Conservation (phyloP, 257 asterid genomes). For the Primulina tabacum region DNA sequence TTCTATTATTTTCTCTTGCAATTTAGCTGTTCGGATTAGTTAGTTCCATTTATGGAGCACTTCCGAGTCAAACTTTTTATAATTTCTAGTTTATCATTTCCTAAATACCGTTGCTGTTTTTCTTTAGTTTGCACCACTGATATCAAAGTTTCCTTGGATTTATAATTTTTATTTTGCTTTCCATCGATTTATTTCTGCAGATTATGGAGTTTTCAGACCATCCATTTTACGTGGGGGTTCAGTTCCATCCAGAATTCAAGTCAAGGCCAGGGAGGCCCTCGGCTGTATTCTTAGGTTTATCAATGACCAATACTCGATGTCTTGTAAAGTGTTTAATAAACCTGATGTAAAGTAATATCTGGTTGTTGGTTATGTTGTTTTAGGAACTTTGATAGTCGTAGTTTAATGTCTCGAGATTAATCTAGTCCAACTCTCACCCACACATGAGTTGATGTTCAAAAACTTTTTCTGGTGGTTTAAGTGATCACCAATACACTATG, state of each 20-base stretch:
- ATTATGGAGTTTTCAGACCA: constrained; percentile 68
- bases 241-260: constrained; percentile 93
- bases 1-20: constrained; percentile 16
- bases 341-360: background rate
- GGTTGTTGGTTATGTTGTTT: background rate
- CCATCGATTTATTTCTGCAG: constrained; percentile 36
- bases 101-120: background rate
- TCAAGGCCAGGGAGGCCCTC: constrained; percentile 93
- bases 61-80: background rate
- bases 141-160: constrained; percentile 13
- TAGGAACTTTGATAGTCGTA: background rate
- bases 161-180: constrained; percentile 14
- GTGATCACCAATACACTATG: background rate
- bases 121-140: background rate
- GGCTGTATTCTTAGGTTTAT: constrained; percentile 64
- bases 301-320: constrained; percentile 2
- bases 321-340: background rate
- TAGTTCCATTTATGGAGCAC: background rate
- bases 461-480: background rate
- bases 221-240: constrained; percentile 86
- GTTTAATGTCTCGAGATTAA: background rate
- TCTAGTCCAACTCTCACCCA: background rate
- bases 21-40: background rate
- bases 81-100: background rate
- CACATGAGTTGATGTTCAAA: constrained; percentile 3